These are phyloP conservation scores for Pseudopediastrum boryanum DNA, from an alignment of 139 green algal species.

Conservation along the genomic window DNA sequence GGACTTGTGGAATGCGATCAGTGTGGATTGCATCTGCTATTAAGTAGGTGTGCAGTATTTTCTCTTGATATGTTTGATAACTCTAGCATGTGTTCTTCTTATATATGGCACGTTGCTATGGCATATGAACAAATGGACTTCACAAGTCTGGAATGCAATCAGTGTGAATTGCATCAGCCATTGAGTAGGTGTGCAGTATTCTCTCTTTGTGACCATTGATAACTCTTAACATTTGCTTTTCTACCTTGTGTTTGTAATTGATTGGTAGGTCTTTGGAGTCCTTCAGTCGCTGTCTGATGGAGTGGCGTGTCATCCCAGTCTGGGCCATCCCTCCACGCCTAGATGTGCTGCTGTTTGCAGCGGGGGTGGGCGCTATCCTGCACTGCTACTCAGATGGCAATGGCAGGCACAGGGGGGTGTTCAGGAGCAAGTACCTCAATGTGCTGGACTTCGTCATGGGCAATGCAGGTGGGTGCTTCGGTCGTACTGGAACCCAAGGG, in stretches of 20 bases:
- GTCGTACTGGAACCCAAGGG: too few relatives aligned
- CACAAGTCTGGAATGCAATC: too few relatives aligned
- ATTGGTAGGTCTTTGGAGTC: constrained; percentile 63
- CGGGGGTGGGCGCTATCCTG: constrained; percentile 81
- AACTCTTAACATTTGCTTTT: neutral
- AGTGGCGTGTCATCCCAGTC: constrained; percentile 43
- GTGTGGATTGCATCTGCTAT: too few relatives aligned
- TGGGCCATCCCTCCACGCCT: constrained; percentile 49
- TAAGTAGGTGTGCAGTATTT: too few relatives aligned
- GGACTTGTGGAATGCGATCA: too few relatives aligned
- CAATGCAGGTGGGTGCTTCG: constrained; percentile 65
- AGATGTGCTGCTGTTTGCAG: constrained; percentile 85
- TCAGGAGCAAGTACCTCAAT: constrained; percentile 85
- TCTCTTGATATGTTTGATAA: too few relatives aligned
- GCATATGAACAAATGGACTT: too few relatives aligned
- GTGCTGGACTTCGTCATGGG: constrained; percentile 95
- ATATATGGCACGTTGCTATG: too few relatives aligned
- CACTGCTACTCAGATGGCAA: constrained; percentile 83
- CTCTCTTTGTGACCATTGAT: too few relatives aligned
- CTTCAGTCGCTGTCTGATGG: constrained; percentile 62
- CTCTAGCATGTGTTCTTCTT: too few relatives aligned
- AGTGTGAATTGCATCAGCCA: too few relatives aligned
- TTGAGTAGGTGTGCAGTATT: too few relatives aligned
- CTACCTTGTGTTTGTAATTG: neutral
- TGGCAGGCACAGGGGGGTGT: constrained; percentile 32